Evolutionary conservation across 352 stramenopile genomes (phyloP).

Genomic region (Globisporangium mamillatum): DNA sequence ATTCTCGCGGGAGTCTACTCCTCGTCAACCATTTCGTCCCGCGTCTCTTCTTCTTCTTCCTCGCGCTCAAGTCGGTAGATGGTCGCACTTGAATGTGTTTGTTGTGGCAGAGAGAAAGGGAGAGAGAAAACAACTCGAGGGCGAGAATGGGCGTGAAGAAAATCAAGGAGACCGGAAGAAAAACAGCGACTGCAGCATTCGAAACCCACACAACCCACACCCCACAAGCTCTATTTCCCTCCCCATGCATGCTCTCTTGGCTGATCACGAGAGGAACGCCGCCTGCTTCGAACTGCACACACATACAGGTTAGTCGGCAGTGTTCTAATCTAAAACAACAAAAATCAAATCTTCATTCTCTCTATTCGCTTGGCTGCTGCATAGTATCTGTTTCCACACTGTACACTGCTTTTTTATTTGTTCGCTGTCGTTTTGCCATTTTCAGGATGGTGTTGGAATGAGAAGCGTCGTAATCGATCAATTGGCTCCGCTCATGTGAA

Average conservation of each 20-base stretch:
- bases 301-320: background rate
- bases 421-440: background rate
- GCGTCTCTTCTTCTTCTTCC: slow-evolving; percentile 13
- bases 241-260: slow-evolving; percentile 16
- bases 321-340: slow-evolving; percentile 18
- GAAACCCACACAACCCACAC: slow-evolving; percentile 3
- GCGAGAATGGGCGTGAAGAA: background rate
- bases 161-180: slow-evolving; percentile 4
- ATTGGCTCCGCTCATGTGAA: background rate
- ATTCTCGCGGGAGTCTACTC: background rate
- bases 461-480: background rate
- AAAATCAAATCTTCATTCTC: slow-evolving; percentile 13
- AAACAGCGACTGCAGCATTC: slow-evolving; percentile 4
- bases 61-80: slow-evolving; percentile 16
- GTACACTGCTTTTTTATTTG: background rate
- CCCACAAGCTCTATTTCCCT: slow-evolving; percentile 10
- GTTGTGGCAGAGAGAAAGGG: slow-evolving; percentile 1
- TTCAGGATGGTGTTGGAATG: background rate
- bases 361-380: slow-evolving; percentile 4
- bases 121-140: background rate
- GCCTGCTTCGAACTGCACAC: slow-evolving; percentile 7
- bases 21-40: slow-evolving; percentile 13
- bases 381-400: background rate
- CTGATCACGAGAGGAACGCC: slow-evolving; percentile 9
- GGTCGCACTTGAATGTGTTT: slow-evolving; percentile 11